Conservation (phyloP, 805 yeast genomes). For the Suhomyces prunicola region DNA sequence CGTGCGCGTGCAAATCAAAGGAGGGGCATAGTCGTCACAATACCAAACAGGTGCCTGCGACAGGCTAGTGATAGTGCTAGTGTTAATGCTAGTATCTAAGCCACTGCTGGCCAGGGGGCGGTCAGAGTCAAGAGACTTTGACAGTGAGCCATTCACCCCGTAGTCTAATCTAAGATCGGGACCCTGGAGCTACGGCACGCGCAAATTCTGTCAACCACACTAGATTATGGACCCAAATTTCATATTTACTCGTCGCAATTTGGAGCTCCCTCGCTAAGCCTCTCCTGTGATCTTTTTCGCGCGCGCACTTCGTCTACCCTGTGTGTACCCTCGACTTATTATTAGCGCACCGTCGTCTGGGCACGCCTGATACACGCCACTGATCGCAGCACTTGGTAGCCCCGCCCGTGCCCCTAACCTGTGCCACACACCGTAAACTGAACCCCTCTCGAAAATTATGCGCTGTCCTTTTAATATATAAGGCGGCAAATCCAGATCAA, state of each 20-base stretch:
- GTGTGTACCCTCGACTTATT: not conserved
- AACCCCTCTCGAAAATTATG: not conserved
- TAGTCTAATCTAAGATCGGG: not conserved
- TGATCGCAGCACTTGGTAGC: not conserved
- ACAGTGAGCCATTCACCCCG: not conserved
- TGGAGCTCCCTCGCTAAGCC: not conserved
- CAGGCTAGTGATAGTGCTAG: not conserved
- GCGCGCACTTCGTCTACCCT: not conserved
- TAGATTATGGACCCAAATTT: not conserved
- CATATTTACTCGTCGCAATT: not conserved
- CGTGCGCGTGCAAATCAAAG: not conserved
- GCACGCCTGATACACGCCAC: not conserved
- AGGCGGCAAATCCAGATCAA: not conserved
- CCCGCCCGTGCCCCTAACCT: not conserved
- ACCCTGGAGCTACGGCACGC: not conserved
- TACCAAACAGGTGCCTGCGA: not conserved
- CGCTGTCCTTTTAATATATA: constrained; percentile 2
- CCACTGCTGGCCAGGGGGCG: not conserved
- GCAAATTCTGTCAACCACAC: not conserved
- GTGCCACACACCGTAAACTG: not conserved
- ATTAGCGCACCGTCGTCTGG: not conserved
- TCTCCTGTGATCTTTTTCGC: not conserved
- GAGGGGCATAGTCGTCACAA: not conserved
- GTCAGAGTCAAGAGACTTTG: not conserved
- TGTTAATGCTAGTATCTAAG: not conserved